Percentiles rank a stretch among this genome's conserved stretches.
Evolutionary conservation across 208 protist genomes (phyloP).

Genomic region (Perkinsela sp.): DNA sequence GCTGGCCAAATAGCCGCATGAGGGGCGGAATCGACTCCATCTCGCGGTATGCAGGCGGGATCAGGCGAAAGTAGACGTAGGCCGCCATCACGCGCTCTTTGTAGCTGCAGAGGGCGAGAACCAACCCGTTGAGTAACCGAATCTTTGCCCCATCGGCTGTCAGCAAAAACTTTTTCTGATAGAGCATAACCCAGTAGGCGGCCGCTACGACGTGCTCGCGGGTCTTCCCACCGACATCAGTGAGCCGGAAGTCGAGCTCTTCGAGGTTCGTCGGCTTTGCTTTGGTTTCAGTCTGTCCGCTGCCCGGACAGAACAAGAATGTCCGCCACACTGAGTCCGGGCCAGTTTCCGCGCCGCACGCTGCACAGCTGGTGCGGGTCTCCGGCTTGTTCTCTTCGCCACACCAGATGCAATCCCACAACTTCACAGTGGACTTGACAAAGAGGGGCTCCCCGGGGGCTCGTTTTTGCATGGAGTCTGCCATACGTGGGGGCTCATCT

Average conservation of each 20-base stretch:
- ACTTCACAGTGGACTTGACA: background rate
- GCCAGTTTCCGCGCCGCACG: background rate
- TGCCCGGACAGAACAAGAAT: background rate
- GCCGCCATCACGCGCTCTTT: constrained; percentile 1
- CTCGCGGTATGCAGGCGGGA: background rate
- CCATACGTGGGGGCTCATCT: background rate
- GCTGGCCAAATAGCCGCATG: background rate
- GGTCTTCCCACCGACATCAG: background rate
- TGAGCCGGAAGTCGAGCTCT: background rate
- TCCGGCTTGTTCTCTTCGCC: background rate
- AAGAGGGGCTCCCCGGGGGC: background rate
- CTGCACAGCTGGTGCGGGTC: background rate
- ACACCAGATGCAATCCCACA: background rate
- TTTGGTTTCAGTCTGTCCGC: background rate
- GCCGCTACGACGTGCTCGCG: background rate
- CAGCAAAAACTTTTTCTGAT: constrained; percentile 1
- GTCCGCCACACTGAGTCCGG: background rate
- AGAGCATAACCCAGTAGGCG: background rate
- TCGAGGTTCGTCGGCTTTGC: background rate
- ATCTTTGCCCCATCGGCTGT: background rate
- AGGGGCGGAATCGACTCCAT: background rate
- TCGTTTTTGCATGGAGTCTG: background rate
- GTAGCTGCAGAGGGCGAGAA: background rate
- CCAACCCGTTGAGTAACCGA: background rate
- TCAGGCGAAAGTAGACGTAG: background rate